Evolutionary conservation across 331 rosid species (phyloP).

Genomic region (Pyracantha coccinea): DNA sequence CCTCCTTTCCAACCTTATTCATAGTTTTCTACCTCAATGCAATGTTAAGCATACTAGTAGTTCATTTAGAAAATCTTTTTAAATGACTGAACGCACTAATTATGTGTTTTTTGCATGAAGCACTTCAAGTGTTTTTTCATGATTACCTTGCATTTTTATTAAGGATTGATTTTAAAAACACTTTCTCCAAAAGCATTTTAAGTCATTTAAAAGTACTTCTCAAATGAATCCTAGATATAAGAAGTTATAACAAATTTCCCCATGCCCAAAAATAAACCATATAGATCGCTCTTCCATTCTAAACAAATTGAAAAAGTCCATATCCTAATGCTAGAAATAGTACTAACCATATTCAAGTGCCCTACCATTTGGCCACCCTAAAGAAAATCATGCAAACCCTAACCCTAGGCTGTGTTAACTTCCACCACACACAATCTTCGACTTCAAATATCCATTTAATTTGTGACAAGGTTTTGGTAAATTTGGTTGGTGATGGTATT

Average conservation of each 20-base stretch:
- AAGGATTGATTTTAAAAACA: too few species aligned
- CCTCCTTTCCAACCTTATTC: background rate
- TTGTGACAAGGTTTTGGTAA: background rate
- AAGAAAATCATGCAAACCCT: background rate
- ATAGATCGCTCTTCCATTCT: background rate
- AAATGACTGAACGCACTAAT: too few species aligned
- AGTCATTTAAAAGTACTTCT: too few species aligned
- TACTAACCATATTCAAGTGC: background rate
- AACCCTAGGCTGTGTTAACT: too few species aligned
- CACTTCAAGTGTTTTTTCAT: too few species aligned
- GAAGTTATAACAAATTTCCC: background rate
- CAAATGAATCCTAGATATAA: too few species aligned
- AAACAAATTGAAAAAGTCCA: background rate
- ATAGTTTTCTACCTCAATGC: background rate
- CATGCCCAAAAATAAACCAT: background rate
- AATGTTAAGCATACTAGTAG: background rate
- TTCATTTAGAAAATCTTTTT: too few species aligned
- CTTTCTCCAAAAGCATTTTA: too few species aligned
- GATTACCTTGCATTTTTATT: too few species aligned
- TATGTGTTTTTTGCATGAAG: too few species aligned
- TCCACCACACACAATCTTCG: background rate
- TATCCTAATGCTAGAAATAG: background rate
- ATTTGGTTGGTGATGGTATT: background rate
- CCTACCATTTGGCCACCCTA: background rate
- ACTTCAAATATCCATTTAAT: background rate